Evolutionary conservation across 2,329 filamentous ascomycete species (phyloP), one percentile per base, ranked within the genome.

Genomic region (Talaromyces sp.): DNA sequence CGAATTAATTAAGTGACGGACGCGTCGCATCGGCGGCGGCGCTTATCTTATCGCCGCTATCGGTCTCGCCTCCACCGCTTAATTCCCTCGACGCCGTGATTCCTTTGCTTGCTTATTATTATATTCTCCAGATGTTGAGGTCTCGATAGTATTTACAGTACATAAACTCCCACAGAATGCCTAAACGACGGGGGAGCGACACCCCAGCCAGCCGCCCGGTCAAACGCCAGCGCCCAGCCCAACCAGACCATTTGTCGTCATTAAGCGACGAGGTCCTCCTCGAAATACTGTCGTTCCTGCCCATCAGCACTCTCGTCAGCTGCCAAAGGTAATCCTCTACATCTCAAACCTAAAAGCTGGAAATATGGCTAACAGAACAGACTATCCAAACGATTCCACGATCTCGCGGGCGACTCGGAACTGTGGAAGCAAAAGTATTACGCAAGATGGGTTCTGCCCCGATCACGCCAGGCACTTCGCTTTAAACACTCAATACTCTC

Each of bases 381-480:
- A 58, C 51, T 75, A n/a, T 97, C 92, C 1, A 85, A 79, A 59
- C 91, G 90, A 62, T 89, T 96, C 70, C 82, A 87, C 67, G 81
- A 81, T 44, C 82, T 98, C 19, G 84, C 91, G 8, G 82, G 84
- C 59, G 95, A 98, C 74, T 89, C 89, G 0, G 92, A 97, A 72
- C 79, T 98, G 61, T 99, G 95, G 95, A 95, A 93, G 73, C 84
- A 84, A 15, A 85, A 92, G 56, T 99, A 96, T 77, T 96, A 96
- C 76, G 83, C 86, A 28, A 88, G 89, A 64, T 98, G 96, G 75
- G 91, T 97, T 32, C 84, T 90, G 39, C 92, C 92, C 44, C 86
- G 92, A 70, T 90, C 89, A 39, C 83, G 89, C 66, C 86, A 89
- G 62, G 87, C 93, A 60, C 89, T 90, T 0, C 88, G 89, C 25